phyloP scores from a whole-genome alignment of 805 yeast species.

The Pichia manshurica region DNA sequence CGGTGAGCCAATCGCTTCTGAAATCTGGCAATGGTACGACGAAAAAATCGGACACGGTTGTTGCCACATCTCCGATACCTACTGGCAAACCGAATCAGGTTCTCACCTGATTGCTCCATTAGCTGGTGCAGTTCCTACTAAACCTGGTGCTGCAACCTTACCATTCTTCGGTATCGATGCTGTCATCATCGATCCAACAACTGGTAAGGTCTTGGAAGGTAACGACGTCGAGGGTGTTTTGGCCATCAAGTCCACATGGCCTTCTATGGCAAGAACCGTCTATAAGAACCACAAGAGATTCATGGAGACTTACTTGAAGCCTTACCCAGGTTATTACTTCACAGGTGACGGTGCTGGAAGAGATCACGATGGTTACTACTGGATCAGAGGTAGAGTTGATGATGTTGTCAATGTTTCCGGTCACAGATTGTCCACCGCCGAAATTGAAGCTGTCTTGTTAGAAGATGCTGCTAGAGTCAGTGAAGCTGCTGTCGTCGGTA shows the following conservation, averaged over 20 bases:
- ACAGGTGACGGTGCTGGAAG: constrained; percentile 99
- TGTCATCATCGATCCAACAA: constrained; percentile 85
- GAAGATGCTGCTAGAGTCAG: constrained; percentile 69
- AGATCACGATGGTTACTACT: constrained; percentile 91
- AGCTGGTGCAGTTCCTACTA: constrained; percentile 91
- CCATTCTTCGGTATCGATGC: constrained; percentile 96
- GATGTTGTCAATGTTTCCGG: constrained; percentile 98
- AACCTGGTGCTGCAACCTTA: constrained; percentile 95
- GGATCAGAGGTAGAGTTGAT: constrained; percentile 98
- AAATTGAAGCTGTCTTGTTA: constrained; percentile 86
- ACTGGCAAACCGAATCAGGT: constrained; percentile 99
- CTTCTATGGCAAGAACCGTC: constrained; percentile 97
- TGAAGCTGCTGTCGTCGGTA: constrained; percentile 96
- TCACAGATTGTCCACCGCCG: constrained; percentile 97
- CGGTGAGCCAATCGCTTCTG: constrained; percentile 98
- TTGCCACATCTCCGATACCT: constrained; percentile 91
- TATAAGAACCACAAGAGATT: constrained; percentile 82
- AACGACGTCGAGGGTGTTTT: constrained; percentile 95
- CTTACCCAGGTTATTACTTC: constrained; percentile 90
- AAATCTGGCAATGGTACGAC: constrained; percentile 98
- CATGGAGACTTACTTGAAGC: constrained; percentile 86
- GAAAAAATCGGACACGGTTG: constrained; percentile 84
- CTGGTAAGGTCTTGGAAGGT: constrained; percentile 78
- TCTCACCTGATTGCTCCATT: constrained; percentile 91
- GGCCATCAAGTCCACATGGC: constrained; percentile 90